Evolutionary conservation across 768 basidiomycete genomes (phyloP).

Genomic region (Trametes cubensis): DNA sequence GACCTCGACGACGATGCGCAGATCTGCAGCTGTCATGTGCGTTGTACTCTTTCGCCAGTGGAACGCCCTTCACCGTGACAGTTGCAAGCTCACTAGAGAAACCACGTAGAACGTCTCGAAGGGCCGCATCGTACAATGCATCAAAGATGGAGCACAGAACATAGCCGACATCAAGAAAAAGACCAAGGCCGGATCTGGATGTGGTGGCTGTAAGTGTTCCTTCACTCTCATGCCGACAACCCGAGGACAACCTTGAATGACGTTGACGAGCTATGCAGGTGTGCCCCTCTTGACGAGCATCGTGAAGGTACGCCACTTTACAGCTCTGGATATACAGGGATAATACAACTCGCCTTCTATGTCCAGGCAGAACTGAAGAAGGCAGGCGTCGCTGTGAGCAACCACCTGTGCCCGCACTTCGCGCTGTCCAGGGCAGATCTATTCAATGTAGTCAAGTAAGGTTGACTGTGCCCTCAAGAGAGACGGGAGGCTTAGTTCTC

Average conservation of each 20-base stretch:
- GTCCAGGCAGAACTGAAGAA: constrained; percentile 67
- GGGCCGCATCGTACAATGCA: constrained; percentile 52
- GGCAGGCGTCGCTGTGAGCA: constrained; percentile 58
- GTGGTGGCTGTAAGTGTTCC: constrained; percentile 54
- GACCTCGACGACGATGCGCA: constrained; percentile 75
- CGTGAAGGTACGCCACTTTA: constrained; percentile 36
- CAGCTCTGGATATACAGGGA: constrained; percentile 11
- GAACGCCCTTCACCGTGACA: neutral
- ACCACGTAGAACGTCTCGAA: constrained; percentile 60
- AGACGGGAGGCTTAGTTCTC: neutral
- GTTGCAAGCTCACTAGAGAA: neutral
- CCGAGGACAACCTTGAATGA: neutral
- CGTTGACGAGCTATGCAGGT: constrained; percentile 31
- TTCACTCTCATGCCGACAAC: neutral
- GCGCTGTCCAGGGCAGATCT: constrained; percentile 65
- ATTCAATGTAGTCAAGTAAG: constrained; percentile 59
- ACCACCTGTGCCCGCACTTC: constrained; percentile 69
- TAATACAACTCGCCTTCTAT: constrained; percentile 33
- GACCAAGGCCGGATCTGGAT: constrained; percentile 74
- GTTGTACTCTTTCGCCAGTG: constrained; percentile 16
- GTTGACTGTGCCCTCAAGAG: neutral
- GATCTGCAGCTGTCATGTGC: constrained; percentile 69
- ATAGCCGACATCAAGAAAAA: constrained; percentile 60
- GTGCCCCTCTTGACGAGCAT: constrained; percentile 56
- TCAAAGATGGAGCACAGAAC: constrained; percentile 51